Evolutionary conservation across 805 yeast genomes (phyloP).

Genomic region (Zygosaccharomyces rouxii): DNA sequence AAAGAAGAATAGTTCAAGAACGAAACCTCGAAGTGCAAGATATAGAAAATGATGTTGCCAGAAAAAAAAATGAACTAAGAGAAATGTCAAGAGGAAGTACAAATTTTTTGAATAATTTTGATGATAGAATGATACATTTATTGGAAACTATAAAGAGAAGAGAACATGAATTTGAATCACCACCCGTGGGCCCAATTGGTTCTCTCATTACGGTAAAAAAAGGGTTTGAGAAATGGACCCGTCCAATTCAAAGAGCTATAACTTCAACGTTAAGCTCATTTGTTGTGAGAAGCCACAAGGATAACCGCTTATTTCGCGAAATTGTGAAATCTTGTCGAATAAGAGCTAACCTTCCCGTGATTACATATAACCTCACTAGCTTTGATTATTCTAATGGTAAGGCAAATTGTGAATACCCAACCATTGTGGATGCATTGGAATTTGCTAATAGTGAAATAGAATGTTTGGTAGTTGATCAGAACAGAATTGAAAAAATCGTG

Average conservation of each 20-base stretch:
- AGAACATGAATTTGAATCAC: constrained; percentile 39
- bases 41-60: constrained; percentile 6
- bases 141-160: constrained; percentile 39
- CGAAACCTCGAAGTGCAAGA: constrained; percentile 13
- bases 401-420: constrained; percentile 41
- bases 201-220: constrained; percentile 50
- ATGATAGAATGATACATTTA: constrained; percentile 40
- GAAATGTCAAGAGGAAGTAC: constrained; percentile 29
- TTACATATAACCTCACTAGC: constrained; percentile 22
- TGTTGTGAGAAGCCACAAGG: constrained; percentile 61
- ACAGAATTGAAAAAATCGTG: constrained; percentile 54
- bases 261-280: constrained; percentile 53
- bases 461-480: constrained; percentile 60
- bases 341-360: constrained; percentile 47
- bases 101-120: constrained; percentile 46
- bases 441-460: constrained; percentile 51
- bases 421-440: constrained; percentile 58
- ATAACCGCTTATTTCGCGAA: constrained; percentile 43
- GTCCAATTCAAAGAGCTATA: constrained; percentile 54
- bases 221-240: constrained; percentile 52
- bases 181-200: constrained; percentile 84
- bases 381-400: constrained; percentile 49
- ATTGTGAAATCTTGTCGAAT: constrained; percentile 34
- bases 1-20: constrained; percentile 9
- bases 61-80: constrained; percentile 22